Base-by-base conservation (phyloP, 163 green algal species). In the Chlamydomonas reinhardtii region DNA sequence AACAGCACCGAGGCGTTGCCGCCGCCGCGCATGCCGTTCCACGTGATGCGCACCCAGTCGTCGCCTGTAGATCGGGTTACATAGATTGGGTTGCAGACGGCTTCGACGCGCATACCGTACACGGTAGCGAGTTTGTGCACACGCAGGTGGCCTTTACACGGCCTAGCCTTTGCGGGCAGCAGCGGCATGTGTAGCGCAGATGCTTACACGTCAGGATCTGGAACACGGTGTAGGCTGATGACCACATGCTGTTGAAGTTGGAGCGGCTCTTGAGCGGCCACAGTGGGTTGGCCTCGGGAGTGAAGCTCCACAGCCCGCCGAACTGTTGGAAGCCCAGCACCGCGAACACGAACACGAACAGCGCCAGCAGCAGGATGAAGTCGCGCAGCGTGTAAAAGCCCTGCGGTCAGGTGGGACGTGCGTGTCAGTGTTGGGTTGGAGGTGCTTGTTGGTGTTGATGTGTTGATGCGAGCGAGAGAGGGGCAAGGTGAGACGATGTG, bases 341-440 rank as follows among this genome's bases (percentile, higher is more conserved):
- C n/a, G 83, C 82, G 73, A 90, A 94, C 69, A 94, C 92, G 86
- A 93, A 93, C 64, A 93, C 88, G 83, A 93, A 95, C n/a, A 95
- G 83, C 31, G 88, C 68, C 35, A 94, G 84, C 17, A 94, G 73
- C 73, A 90, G 78, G 37, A 90, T 70, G 72, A 90, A 87, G 34
- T 90, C 86, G 66, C 81, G 84, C 25, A 90, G 35, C 22, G 79
- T 59, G 27, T 81, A 54, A 31, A 90, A 71, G 27, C 73, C 86
- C 62, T 70, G 62, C 24, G 61, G 39, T n/a, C n/a, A n/a, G 43
- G 43, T 11, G 43, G 43, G 43, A 11, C 6, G 48, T 19, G 48
- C 48, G 9, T 2, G 12, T 22, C 34, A 61, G 14, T 56, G 48
- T 2, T 56, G 48, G 5, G 48, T 1, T 17, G 48, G 48, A 6